A percentile compares a stretch with the other conserved stretches of the same genome.
phyloP scores from a whole-genome alignment of 129 eudicot species.

The Chrysanthemum lavandulifolium region DNA sequence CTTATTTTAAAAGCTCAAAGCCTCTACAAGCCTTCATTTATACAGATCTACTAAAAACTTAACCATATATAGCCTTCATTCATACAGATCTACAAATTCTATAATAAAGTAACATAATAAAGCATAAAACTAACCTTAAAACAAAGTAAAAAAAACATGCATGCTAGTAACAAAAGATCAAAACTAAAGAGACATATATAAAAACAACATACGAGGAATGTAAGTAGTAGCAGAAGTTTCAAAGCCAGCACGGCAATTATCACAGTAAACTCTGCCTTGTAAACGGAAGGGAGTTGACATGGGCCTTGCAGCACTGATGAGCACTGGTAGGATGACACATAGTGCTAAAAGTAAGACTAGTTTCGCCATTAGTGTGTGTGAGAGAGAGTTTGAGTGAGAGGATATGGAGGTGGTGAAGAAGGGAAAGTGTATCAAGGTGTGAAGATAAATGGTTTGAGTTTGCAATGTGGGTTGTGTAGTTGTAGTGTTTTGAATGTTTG shows the following conservation, averaged over 20 bases:
- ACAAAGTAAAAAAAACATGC: too few relatives aligned
- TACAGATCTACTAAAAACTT: conserved; percentile 23
- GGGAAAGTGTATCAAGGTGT: neutral
- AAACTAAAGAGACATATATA: neutral
- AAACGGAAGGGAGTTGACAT: conserved; percentile 36
- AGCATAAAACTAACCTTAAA: too few relatives aligned
- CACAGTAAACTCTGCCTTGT: conserved; percentile 56
- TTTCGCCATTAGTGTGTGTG: conserved; percentile 34
- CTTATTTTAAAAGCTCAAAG: too few relatives aligned
- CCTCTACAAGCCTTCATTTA: neutral
- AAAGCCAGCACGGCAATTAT: conserved; percentile 56
- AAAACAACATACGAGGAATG: conserved; percentile 38
- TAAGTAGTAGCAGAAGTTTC: conserved; percentile 56
- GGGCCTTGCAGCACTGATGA: conserved; percentile 37
- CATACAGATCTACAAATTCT: too few relatives aligned
- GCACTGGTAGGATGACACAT: conserved; percentile 38
- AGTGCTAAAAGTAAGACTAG: conserved; percentile 22
- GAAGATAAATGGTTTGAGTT: neutral
- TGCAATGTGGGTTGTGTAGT: neutral
- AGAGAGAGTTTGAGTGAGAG: conserved; percentile 3
- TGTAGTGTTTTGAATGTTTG: neutral
- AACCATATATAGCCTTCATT: too few relatives aligned
- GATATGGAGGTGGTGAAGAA: neutral
- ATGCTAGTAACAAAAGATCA: neutral
- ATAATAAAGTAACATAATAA: too few relatives aligned